phyloP scores from a whole-genome alignment of 768 basidiomycete species.

The Leccinum obscurum region DNA sequence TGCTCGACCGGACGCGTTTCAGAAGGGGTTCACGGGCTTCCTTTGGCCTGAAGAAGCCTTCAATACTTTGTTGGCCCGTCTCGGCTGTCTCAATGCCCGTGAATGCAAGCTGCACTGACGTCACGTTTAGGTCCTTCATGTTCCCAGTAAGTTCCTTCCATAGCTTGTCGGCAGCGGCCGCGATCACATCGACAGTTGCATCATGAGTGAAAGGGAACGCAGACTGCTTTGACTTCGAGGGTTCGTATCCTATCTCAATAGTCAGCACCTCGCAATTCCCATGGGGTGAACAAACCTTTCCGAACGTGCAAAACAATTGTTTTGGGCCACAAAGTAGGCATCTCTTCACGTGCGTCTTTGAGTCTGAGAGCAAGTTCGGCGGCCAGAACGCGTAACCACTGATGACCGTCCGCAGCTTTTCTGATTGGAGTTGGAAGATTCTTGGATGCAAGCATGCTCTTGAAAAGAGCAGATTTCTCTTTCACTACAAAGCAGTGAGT shows the following conservation, averaged over 20 bases:
- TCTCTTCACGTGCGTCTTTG: conserved; percentile 71
- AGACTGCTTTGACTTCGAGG: conserved; percentile 76
- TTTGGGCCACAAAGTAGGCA: conserved; percentile 88
- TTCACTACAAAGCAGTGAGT: conserved; percentile 58
- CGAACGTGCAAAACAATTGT: conserved; percentile 78
- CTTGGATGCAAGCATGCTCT: conserved; percentile 97
- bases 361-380: conserved; percentile 87
- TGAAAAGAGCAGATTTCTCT: conserved; percentile 74
- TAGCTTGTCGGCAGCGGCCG: conserved; percentile 72
- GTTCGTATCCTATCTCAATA: conserved; percentile 55
- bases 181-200: conserved; percentile 74
- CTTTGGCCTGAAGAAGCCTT: conserved; percentile 70
- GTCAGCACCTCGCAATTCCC: background rate
- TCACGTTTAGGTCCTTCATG: conserved; percentile 58
- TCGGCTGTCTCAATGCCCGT: conserved; percentile 75
- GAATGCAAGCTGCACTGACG: conserved; percentile 71
- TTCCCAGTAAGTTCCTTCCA: conserved; percentile 85
- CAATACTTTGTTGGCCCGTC: conserved; percentile 81
- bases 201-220: conserved; percentile 83
- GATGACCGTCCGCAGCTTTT: conserved; percentile 70
- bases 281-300: conserved; percentile 49
- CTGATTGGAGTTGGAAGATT: conserved; percentile 82
- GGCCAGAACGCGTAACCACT: conserved; percentile 91
- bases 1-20: conserved; percentile 43
- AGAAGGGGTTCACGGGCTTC: conserved; percentile 22